A percentile compares a stretch with the other conserved stretches of the same genome.
phyloP scores from a whole-genome alignment of 805 yeast species.

The Lipomyces anomalus region DNA sequence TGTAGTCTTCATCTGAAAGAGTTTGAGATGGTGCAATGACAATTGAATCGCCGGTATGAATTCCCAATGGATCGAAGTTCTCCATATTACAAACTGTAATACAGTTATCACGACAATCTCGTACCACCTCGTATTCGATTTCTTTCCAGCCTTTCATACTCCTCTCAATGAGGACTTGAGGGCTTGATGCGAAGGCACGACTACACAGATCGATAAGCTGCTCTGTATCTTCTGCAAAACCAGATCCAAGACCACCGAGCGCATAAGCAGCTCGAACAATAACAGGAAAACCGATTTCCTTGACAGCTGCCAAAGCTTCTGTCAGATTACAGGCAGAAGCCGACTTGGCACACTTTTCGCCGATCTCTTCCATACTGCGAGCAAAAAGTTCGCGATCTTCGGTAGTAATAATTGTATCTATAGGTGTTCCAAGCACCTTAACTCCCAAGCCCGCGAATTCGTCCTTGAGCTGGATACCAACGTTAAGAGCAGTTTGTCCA shows the following conservation, averaged over 20 bases:
- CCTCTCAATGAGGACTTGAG: conserved; percentile 91
- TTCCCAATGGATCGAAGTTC: conserved; percentile 96
- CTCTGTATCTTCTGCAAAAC: conserved; percentile 84
- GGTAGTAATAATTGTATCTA: conserved; percentile 92
- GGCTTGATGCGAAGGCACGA: conserved; percentile 90
- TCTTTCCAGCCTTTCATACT: conserved; percentile 99
- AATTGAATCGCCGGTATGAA: conserved; percentile 98
- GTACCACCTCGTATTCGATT: conserved; percentile 96
- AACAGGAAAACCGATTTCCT: conserved; percentile 86
- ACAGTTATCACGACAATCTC: conserved; percentile 96
- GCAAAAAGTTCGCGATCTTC: conserved; percentile 98
- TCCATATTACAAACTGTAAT: conserved; percentile 99
- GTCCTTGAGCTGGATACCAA: conserved; percentile 92
- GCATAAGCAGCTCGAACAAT: conserved; percentile 97
- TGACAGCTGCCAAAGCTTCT: conserved; percentile 81
- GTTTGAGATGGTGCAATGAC: conserved; percentile 99
- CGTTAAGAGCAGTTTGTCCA: conserved; percentile 96
- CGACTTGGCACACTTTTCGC: conserved; percentile 92
- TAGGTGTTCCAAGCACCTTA: conserved; percentile 92
- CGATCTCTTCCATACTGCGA: conserved; percentile 87
- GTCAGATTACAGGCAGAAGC: conserved; percentile 72
- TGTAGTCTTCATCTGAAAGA: conserved; percentile 90
- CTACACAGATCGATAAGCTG: conserved; percentile 79
- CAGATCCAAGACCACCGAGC: conserved; percentile 96
- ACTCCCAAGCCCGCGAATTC: conserved; percentile 91